These are phyloP conservation scores for Blastobotrys raffinosifermentans DNA, from an alignment of 1,139 yeast species.

Conservation along the genomic window DNA sequence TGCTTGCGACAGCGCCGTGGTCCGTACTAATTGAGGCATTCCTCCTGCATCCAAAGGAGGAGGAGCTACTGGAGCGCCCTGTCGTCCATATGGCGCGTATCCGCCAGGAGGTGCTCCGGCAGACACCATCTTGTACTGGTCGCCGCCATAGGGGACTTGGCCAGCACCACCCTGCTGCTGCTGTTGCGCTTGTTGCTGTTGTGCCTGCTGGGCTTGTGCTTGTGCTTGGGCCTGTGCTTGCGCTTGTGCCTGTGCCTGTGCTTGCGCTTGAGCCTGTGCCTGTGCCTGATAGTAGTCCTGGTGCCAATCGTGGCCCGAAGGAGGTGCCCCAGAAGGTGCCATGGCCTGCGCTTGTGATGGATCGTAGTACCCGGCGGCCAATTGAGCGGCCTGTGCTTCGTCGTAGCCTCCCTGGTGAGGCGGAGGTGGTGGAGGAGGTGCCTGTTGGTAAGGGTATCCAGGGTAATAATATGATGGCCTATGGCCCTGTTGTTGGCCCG, in stretches of 20 bases:
- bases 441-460: slow-evolving; percentile 3
- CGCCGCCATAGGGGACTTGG: not conserved
- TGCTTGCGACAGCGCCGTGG: slow-evolving; percentile 28
- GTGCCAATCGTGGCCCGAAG: slow-evolving; percentile 1
- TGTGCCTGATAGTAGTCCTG: slow-evolving; percentile 1
- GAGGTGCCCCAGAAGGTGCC: not conserved
- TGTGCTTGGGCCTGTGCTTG: too few species aligned
- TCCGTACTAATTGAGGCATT: slow-evolving; percentile 26
- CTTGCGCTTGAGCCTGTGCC: slow-evolving; percentile 2
- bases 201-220: too few species aligned
- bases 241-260: too few species aligned
- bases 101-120: too few species aligned
- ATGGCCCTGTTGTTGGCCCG: too few species aligned
- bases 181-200: too few species aligned
- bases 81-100: slow-evolving; percentile 1
- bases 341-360: not conserved
- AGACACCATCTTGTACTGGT: slow-evolving; percentile 2
- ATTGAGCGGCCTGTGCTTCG: not conserved
- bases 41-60: not conserved
- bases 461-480: slow-evolving; percentile 1
- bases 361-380: not conserved
- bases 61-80: not conserved
- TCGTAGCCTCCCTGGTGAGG: slow-evolving; percentile 1
- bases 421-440: slow-evolving; percentile 2
- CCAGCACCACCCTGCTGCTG: not conserved